phyloP scores from a whole-genome alignment of 2,329 filamentous ascomycete genomes.

The Aspergillus viridinutans region DNA sequence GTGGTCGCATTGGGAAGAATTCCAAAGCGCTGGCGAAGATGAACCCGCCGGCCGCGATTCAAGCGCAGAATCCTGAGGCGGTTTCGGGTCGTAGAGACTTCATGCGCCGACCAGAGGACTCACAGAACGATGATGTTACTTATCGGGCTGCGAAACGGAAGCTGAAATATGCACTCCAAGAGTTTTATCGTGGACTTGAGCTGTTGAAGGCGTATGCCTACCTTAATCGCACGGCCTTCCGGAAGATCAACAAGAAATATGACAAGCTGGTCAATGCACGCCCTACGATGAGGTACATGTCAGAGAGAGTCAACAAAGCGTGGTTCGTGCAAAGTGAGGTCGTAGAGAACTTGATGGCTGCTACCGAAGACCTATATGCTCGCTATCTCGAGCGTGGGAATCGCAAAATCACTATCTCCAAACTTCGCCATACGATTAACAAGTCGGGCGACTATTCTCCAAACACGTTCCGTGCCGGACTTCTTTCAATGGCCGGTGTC shows the following conservation, averaged over 20 bases:
- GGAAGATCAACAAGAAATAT: constrained; percentile 98
- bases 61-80: constrained; percentile 24
- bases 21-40: constrained; percentile 47
- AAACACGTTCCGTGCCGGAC: constrained; percentile 57
- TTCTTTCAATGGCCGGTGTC: constrained; percentile 64
- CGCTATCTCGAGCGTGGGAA: constrained; percentile 93
- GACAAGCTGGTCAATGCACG: constrained; percentile 83
- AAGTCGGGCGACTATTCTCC: constrained; percentile 57
- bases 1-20: constrained; percentile 52
- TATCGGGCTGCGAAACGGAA: constrained; percentile 88
- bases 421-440: constrained; percentile 69
- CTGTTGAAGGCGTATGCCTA: constrained; percentile 87
- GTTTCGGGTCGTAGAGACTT: constrained; percentile 46
- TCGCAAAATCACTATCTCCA: constrained; percentile 83
- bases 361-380: constrained; percentile 86
- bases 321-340: constrained; percentile 90
- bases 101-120: constrained; percentile 40
- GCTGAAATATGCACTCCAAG: constrained; percentile 83
- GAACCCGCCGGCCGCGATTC: constrained; percentile 37
- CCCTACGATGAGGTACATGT: constrained; percentile 76
- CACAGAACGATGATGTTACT: constrained; percentile 58
- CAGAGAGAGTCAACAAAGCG: constrained; percentile 82
- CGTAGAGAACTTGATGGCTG: constrained; percentile 72
- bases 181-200: constrained; percentile 89
- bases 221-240: constrained; percentile 86